A percentile compares a stretch with the other conserved stretches of the same genome.
Evolutionary conservation across 2,329 filamentous ascomycete species (phyloP).

Genomic region (Neophaeococcomyces aloes): DNA sequence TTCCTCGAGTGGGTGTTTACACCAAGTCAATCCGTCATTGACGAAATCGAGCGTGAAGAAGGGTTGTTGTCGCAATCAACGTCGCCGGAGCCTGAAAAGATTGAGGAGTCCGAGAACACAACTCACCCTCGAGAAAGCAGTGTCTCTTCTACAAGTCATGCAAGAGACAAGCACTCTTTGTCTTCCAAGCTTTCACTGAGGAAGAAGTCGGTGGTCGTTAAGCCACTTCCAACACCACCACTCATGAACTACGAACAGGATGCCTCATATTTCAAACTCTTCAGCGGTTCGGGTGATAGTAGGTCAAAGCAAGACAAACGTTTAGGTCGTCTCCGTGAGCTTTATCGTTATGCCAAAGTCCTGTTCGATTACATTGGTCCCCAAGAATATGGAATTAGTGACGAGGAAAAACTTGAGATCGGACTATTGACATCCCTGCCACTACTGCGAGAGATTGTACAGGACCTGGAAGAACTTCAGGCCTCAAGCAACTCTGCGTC

Average conservation of each 20-base stretch:
- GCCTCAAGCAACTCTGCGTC: constrained; percentile 87
- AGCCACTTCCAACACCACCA: constrained; percentile 32
- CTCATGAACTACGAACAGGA: constrained; percentile 52
- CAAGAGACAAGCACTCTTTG: constrained; percentile 26
- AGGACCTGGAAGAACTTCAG: constrained; percentile 93
- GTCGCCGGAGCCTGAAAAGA: constrained; percentile 14
- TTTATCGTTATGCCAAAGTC: constrained; percentile 89
- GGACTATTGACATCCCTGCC: constrained; percentile 87
- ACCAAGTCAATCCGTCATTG: constrained; percentile 51
- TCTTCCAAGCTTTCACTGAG: constrained; percentile 39
- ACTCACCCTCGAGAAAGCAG: constrained; percentile 1
- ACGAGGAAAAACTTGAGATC: constrained; percentile 96
- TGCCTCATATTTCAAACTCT: constrained; percentile 74
- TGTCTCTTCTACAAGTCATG: constrained; percentile 1
- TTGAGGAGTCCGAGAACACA: constrained; percentile 8
- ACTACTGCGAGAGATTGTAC: constrained; percentile 89
- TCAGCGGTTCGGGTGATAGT: constrained; percentile 61
- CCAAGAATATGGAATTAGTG: constrained; percentile 93
- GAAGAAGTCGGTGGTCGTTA: constrained; percentile 40
- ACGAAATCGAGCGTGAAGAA: constrained; percentile 21
- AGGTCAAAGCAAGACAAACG: constrained; percentile 74
- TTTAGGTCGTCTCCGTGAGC: constrained; percentile 77
- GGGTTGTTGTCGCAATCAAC: constrained; percentile 10
- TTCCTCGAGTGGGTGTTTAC: constrained; percentile 98
- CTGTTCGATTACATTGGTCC: constrained; percentile 97